Percentiles rank a stretch among this genome's conserved stretches.
phyloP scores from a whole-genome alignment of 1,284 basidiomycete species.

The Retiboletus flavoniger region DNA sequence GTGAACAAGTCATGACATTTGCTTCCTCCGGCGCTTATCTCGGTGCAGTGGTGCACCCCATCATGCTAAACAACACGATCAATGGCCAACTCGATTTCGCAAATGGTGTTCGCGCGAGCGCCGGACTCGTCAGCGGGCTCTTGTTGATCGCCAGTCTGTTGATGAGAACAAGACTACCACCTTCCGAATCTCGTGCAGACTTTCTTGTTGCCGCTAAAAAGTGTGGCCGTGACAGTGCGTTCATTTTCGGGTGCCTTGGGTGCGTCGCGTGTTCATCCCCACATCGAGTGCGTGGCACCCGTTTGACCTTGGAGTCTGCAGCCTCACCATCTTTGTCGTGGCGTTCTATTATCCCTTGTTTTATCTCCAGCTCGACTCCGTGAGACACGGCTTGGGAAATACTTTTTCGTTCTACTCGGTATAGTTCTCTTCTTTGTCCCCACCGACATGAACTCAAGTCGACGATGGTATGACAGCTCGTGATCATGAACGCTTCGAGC shows the following conservation, averaged over 20 bases:
- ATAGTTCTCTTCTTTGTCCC: constrained; percentile 8
- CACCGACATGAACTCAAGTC: neutral
- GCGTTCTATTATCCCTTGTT: constrained; percentile 36
- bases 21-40: constrained; percentile 38
- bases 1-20: constrained; percentile 35
- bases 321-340: constrained; percentile 20
- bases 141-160: constrained; percentile 30
- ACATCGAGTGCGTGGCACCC: neutral
- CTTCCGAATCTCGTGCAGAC: constrained; percentile 17
- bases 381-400: constrained; percentile 20
- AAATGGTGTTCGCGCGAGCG: constrained; percentile 35
- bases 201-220: constrained; percentile 24
- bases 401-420: constrained; percentile 38
- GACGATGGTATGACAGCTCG: constrained; percentile 20
- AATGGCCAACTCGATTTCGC: constrained; percentile 31
- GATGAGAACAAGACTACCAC: constrained; percentile 31
- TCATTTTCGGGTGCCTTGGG: constrained; percentile 30
- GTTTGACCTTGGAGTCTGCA: constrained; percentile 2
- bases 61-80: constrained; percentile 45
- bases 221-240: constrained; percentile 25
- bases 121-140: constrained; percentile 31
- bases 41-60: constrained; percentile 37
- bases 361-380: constrained; percentile 33
- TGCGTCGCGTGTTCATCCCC: neutral
- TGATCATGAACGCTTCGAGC: constrained; percentile 35